Conservation (phyloP, 306 rosid genomes). For the Fragaria vesca region DNA sequence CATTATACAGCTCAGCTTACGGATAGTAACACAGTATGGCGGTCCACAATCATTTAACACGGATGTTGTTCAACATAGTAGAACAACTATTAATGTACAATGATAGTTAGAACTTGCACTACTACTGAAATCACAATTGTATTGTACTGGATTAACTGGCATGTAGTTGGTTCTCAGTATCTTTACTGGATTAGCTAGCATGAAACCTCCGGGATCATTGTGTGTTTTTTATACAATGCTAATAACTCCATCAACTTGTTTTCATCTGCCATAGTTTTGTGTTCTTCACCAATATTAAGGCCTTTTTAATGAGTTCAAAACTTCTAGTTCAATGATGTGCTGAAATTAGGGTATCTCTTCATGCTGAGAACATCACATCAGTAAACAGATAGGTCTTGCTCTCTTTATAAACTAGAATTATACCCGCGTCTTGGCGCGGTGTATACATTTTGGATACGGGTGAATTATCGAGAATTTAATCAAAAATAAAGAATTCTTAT, state of each 20-base stretch:
- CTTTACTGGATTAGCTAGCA: slow-evolving; percentile 31
- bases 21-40: background rate
- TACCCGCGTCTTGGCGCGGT: no score
- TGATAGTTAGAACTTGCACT: background rate
- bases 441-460: no score
- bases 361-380: background rate
- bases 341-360: background rate
- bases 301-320: background rate
- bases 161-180: slow-evolving; percentile 2
- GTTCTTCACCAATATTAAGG: background rate
- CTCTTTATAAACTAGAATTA: no score
- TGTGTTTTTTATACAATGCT: slow-evolving; percentile 67
- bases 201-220: slow-evolving; percentile 54
- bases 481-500: no score
- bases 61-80: background rate
- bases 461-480: no score
- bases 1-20: background rate
- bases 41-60: background rate
- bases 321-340: background rate
- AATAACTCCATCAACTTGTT: slow-evolving; percentile 81
- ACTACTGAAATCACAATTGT: background rate
- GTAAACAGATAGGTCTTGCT: background rate
- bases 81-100: background rate
- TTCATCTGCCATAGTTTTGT: slow-evolving; percentile 52
- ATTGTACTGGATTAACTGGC: background rate